Evolutionary conservation across 768 basidiomycete genomes (phyloP).

Genomic region (Dacryopinax spathularia): DNA sequence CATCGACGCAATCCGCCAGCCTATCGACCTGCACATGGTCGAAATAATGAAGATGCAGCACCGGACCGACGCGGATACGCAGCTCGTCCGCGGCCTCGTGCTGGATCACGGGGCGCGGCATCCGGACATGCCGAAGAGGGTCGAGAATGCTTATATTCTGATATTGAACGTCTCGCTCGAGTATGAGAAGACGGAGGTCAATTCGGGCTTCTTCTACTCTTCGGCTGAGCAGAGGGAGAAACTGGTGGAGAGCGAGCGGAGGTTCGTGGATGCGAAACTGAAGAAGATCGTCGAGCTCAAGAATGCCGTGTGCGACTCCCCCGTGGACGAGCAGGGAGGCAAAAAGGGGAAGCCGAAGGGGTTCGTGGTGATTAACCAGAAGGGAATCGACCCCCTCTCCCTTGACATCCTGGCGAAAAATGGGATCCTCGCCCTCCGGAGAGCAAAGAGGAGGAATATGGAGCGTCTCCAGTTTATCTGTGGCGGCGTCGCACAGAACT

Average conservation of each 20-base stretch:
- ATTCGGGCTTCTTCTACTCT: conserved; percentile 98
- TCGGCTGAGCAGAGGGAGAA: conserved; percentile 97
- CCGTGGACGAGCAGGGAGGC: conserved; percentile 53
- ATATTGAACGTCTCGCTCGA: conserved; percentile 95
- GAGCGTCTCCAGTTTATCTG: conserved; percentile 88
- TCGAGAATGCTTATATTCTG: conserved; percentile 90
- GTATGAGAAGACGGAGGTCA: conserved; percentile 99
- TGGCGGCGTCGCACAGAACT: conserved; percentile 93
- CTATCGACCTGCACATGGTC: conserved; percentile 97
- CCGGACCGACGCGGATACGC: conserved; percentile 91
- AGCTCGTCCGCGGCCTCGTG: conserved; percentile 86
- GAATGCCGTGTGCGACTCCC: conserved; percentile 88
- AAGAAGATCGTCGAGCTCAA: conserved; percentile 95
- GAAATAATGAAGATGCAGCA: conserved; percentile 99
- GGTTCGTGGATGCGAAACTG: conserved; percentile 84
- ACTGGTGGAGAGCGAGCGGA: conserved; percentile 91
- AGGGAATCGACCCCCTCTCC: conserved; percentile 95
- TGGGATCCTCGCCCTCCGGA: conserved; percentile 83
- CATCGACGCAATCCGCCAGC: conserved; percentile 63
- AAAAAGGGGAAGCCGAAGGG: conserved; percentile 54
- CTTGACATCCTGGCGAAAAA: conserved; percentile 93
- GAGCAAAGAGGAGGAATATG: conserved; percentile 98
- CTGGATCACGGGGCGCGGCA: conserved; percentile 95
- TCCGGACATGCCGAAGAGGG: conserved; percentile 97
- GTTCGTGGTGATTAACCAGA: conserved; percentile 96